Evolutionary conservation across 176 grass and related monocot genomes (phyloP), one percentile per base, ranked within the genome.

Genomic region (Triticum turgidum): DNA sequence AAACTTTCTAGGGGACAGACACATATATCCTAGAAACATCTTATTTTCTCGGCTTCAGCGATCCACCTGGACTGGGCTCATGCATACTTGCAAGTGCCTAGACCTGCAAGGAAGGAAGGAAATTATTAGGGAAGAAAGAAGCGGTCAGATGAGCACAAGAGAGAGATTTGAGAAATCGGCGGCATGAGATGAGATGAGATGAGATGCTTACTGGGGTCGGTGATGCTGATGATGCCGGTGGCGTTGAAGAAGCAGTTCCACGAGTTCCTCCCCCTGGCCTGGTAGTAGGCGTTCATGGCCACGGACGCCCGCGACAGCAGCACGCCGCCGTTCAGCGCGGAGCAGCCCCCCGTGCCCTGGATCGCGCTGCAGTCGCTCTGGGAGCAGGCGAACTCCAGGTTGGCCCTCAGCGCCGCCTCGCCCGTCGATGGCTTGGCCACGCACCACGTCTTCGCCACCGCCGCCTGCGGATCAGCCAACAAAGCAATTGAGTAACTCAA

Each of bases 221-320:
- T 90, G 79, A 88, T 76, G 65, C 61, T 85, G 62, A 88, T 77
- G 86, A 93, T 73, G 47, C 88, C 91, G 14, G 86, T 88, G 79
- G 73, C 86, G 6, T 90, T 90, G 85, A 93, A 93, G 86, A 88
- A 82, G 86, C 91, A 90, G 74, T 93, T 93, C 91, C 88, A 93
- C 0, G 82, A 11, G 88, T 93, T 93, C 86, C 88, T 88, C 5
- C 83, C 88, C 38, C 3, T 61, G 47, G 73, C 65, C 75, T 88
- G 88, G 74, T 93, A 93, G 68, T 93, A 93, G 61, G 75, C 25
- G 61, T 93, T 93, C 91, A 93, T 93, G 1, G 88, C 86, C 37
- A 88, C 73, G 0, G 88, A 93, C 4, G 86, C 88, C 1, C 35
- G 61, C 0, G 86, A 56, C 7, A 82, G 52, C 21, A 93, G 67